A percentile compares a stretch with the other conserved stretches of the same genome.
Evolutionary conservation across 257 asterid genomes (phyloP).

Genomic region (Solanum sitiens): DNA sequence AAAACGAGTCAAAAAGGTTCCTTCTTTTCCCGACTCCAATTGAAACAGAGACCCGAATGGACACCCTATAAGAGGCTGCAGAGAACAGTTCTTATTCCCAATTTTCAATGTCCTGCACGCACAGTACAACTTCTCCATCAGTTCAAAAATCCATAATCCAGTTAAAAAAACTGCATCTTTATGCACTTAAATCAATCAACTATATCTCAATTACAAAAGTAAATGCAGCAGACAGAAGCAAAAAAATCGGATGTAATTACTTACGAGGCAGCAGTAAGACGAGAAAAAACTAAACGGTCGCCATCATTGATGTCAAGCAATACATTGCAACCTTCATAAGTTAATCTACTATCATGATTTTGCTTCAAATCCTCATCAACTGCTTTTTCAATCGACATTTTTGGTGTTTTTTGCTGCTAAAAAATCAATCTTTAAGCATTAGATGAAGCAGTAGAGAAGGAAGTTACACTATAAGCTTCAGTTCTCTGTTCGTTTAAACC

Average conservation of each 20-base stretch:
- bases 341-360: conserved; percentile 33
- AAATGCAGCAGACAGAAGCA: not conserved
- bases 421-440: not conserved
- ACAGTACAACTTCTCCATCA: not conserved
- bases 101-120: conserved; percentile 61
- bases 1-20: conserved; percentile 56
- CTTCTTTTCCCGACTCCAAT: conserved; percentile 59
- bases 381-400: conserved; percentile 26
- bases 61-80: conserved; percentile 79
- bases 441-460: not conserved
- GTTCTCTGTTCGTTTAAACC: not conserved
- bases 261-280: conserved; percentile 83
- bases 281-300: conserved; percentile 84
- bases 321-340: conserved; percentile 95
- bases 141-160: not conserved
- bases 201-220: not conserved
- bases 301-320: conserved; percentile 96
- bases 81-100: conserved; percentile 65
- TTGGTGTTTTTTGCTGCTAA: not conserved
- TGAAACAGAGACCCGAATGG: conserved; percentile 79
- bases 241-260: not conserved
- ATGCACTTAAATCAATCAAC: not conserved
- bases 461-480: not conserved
- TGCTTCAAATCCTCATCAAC: conserved; percentile 4
- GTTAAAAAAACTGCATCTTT: not conserved